Base-by-base conservation (phyloP, 352 stramenopile species). In the Pythium dissimile region DNA sequence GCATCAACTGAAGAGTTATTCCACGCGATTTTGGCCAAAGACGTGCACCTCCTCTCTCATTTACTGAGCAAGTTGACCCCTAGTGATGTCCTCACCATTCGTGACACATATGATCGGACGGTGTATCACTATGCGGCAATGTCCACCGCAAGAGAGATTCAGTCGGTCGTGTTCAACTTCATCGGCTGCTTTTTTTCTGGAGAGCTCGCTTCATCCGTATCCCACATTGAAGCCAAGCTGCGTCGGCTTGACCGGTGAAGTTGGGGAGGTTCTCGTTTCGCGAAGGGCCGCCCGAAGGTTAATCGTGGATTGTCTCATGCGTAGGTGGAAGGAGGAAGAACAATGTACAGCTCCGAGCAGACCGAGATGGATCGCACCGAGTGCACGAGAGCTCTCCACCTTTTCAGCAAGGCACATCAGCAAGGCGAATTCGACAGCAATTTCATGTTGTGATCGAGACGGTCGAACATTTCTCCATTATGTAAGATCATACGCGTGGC, bases 401-500 rank as follows among this genome's bases (percentile, higher is more conserved):
- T 57, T 72, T 7, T 48, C 31, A 0, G 62, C 44, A 2, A 49
- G 51, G 18, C 53, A 50, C 30, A 71, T 73, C 26, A 67, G 67
- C 20, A n/a, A 46, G 1, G 66, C 77, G 15, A 73, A 80, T 46
- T 27, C 61, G n/a, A 32, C 15, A 1, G 74, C 77, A 16, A 76
- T 72, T 35, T 43, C 54, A 4, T 60, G 37, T 18, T 26, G 69
- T 6, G 80, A 90, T 30, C 39, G 56, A 3, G 59, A 81, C 41
- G 55, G 53, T 0, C 65, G 80, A n/a, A 74, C 77, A 2, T 39
- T 86, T 13, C 66, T 88, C 26, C 77, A 88, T 34, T 90, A 90
- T 50, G 80, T 85, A 50, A 21, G 35, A 26, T 8, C 38, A n/a
- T n/a, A n/a, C n/a, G n/a, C n/a, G n/a, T n/a, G 5, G 10, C n/a